These are phyloP conservation scores for Colletotrichum plurivorum DNA, from an alignment of 2,329 filamentous ascomycete genomes.

Conservation along the genomic window DNA sequence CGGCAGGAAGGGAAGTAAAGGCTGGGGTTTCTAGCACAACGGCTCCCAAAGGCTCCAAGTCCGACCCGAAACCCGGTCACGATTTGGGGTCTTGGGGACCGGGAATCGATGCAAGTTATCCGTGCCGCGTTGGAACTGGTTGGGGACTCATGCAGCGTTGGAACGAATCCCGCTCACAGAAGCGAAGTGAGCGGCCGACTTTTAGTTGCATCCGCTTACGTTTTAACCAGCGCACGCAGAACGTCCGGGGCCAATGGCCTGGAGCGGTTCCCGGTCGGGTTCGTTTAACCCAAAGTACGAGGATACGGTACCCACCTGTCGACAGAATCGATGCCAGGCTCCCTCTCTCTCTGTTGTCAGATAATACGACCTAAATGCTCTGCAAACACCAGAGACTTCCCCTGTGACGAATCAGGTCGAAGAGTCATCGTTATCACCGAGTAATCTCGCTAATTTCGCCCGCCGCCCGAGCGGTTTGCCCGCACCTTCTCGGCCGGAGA, in stretches of 20 bases:
- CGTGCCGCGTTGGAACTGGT: not conserved
- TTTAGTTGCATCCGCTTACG: not conserved
- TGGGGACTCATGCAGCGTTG: constrained; percentile 12
- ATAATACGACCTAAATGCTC: no score
- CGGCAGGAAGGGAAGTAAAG: not conserved
- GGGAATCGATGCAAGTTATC: no score
- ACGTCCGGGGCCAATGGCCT: constrained; percentile 1
- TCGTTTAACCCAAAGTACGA: no score
- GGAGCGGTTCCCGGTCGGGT: constrained; percentile 1
- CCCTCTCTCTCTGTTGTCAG: no score
- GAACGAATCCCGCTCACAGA: not conserved
- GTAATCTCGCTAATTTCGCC: constrained; percentile 16
- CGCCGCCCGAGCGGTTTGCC: constrained; percentile 2
- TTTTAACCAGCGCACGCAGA: not conserved
- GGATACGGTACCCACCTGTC: no score
- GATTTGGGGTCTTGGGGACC: not conserved
- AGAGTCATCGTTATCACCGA: constrained; percentile 6
- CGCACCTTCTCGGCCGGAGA: not conserved
- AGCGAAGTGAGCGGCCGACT: not conserved
- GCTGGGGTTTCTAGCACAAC: constrained; percentile 11
- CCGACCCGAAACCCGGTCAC: constrained; percentile 30
- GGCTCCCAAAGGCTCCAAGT: constrained; percentile 9
- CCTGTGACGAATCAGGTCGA: constrained; percentile 2
- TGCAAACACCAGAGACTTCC: no score
- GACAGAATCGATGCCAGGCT: no score